Conservation (phyloP, 169 alveolate genomes). For the Plasmodium fragile region DNA sequence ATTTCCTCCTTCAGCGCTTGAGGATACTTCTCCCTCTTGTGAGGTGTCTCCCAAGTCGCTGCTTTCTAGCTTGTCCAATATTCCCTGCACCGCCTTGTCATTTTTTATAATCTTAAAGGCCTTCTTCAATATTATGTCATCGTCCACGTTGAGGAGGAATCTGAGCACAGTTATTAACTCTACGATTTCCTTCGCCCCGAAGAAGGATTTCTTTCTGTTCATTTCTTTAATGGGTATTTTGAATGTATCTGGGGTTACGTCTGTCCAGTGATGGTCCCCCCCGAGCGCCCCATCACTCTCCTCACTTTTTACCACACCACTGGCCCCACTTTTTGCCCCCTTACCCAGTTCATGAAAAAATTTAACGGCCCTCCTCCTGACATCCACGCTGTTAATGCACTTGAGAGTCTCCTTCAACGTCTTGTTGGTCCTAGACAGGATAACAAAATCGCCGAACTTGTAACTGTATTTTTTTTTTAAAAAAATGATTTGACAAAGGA, state of each 20-base stretch:
- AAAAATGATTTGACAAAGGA: constrained; percentile 74
- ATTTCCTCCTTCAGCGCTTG: not conserved
- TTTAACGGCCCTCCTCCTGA: constrained; percentile 23
- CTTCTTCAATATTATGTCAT: constrained; percentile 43
- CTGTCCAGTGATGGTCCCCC: not conserved
- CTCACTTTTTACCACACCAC: no score
- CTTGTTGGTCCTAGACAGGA: constrained; percentile 82
- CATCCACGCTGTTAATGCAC: constrained; percentile 2
- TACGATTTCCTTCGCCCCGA: constrained; percentile 62
- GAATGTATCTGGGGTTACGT: not conserved
- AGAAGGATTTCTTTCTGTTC: constrained; percentile 43
- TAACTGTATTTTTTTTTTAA: constrained; percentile 74
- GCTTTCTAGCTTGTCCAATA: constrained; percentile 2
- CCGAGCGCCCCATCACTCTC: not conserved
- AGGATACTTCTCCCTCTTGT: no score
- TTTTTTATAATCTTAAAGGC: constrained; percentile 58
- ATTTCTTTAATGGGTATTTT: constrained; percentile 55
- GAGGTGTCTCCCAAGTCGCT: not conserved
- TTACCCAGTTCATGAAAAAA: not conserved
- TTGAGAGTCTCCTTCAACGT: constrained; percentile 63
- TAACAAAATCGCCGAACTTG: constrained; percentile 84
- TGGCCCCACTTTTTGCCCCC: not conserved
- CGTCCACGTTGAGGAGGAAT: constrained; percentile 48
- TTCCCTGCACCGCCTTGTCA: not conserved
- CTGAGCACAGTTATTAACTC: constrained; percentile 33